Evolutionary conservation across 306 rosid species (phyloP), one percentile per base, ranked within the genome.

Genomic region (Sphenostylis stenocarpa): DNA sequence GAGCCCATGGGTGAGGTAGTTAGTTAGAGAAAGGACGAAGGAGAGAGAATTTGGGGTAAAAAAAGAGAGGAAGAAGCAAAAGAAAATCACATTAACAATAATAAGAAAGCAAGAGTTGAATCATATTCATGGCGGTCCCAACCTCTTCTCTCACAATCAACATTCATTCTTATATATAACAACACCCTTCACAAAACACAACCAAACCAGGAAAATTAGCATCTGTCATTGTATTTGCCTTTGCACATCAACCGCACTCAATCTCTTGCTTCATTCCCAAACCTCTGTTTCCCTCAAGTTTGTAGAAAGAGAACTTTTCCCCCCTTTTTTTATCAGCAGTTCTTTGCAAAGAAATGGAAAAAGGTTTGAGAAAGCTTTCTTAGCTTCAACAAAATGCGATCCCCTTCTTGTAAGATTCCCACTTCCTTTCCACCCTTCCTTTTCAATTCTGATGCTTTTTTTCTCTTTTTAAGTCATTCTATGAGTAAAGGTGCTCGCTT

Each of bases 251-350:
- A 41, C 69, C 23, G 33, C 86, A 81, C 97, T 84, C 91, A 51
- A 87, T 88, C 93, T 84, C 90, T 91, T 85, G 91, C 94, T 91
- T 91, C 91, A 16, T 86, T 77, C 88, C 79, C 77, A 78, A 87
- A 82, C 71, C 83, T 34, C 49, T 85, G 19, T 76, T 86, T 86
- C 76, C 79, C 73, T 1, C 14, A 24, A 47, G 29, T 56, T 20
- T n/a, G 29, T 34, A 36, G 16, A 60, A 23, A 28, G 19, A 38
- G 12, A 17, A 29, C 45, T 11, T 45, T 33, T 43, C 28, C 45
- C 20, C 15, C 13, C 14, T 3, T 21, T 21, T 55, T 55, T 23
- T 55, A 44, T 31, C 29, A 1, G 0, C 47, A 41, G 16, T 41
- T 41, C 16, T 41, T 16, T 10, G 15, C 47, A 10, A 41, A 12